These are phyloP conservation scores for Candida pseudocylindracea DNA, from an alignment of 1,139 yeast genomes.

Conservation along the genomic window DNA sequence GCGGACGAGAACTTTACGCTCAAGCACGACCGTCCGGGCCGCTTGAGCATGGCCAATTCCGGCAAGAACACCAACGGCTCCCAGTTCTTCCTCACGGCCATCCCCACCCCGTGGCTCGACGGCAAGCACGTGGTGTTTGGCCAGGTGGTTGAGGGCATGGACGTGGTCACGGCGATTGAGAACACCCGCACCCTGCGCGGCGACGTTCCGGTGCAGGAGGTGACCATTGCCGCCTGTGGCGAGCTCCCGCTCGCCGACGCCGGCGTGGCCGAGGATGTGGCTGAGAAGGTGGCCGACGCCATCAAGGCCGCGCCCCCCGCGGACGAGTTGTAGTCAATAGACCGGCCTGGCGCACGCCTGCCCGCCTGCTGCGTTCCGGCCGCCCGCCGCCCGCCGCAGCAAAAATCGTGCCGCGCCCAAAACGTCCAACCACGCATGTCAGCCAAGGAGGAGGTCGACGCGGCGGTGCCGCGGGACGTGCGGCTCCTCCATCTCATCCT, in stretches of 20 bases:
- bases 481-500: slow-evolving; percentile 71
- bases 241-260: slow-evolving; percentile 13
- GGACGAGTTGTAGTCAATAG: too few species aligned
- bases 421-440: too few species aligned
- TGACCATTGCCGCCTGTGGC: slow-evolving; percentile 26
- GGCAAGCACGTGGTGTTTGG: slow-evolving; percentile 69
- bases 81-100: slow-evolving; percentile 46
- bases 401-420: too few species aligned
- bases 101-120: slow-evolving; percentile 38
- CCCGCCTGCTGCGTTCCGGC: too few species aligned
- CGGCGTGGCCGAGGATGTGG: slow-evolving; percentile 3
- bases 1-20: slow-evolving; percentile 32
- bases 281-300: slow-evolving; percentile 1
- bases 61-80: slow-evolving; percentile 43
- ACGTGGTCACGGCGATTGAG: slow-evolving; percentile 33
- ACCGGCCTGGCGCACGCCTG: too few species aligned
- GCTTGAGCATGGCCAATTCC: slow-evolving; percentile 43
- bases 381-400: too few species aligned
- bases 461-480: slow-evolving; percentile 63
- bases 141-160: slow-evolving; percentile 48
- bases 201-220: slow-evolving; percentile 28
- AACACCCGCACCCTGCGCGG: slow-evolving; percentile 22
- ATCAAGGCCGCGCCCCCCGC: too few species aligned
- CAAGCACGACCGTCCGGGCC: slow-evolving; percentile 35
- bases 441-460: not conserved